Evolutionary conservation across 2,329 filamentous ascomycete species (phyloP).

Genomic region (Trichoderma sp.): DNA sequence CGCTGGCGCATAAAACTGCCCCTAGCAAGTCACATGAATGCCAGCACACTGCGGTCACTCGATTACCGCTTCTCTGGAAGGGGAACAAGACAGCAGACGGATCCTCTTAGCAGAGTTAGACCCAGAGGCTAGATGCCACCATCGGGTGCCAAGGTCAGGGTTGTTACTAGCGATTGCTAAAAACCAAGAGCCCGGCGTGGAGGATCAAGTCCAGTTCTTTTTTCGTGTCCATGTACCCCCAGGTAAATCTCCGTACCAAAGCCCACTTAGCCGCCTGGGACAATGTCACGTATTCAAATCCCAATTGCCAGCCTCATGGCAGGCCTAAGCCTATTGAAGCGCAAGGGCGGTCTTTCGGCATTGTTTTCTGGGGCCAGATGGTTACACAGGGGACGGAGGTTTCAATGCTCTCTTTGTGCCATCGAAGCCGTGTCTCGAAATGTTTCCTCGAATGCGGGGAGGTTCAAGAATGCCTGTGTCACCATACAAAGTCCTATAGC

Average conservation of each 20-base stretch:
- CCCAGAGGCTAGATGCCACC: constrained; percentile 2
- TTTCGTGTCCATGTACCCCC: not conserved
- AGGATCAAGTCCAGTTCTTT: not conserved
- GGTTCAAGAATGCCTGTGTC: not conserved
- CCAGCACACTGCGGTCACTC: constrained; percentile 7
- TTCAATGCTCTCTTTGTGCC: not conserved
- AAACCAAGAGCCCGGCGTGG: not conserved
- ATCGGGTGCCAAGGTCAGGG: constrained; percentile 2
- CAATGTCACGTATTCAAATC: constrained; percentile 2
- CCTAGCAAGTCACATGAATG: constrained; percentile 16
- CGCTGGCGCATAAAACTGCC: constrained; percentile 11
- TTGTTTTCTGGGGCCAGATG: not conserved
- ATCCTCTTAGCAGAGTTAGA: constrained; percentile 14
- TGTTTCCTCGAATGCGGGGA: not conserved
- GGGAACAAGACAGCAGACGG: not conserved
- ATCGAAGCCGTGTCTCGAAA: not conserved
- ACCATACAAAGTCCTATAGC: not conserved
- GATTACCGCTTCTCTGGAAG: constrained; percentile 2
- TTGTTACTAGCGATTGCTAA: not conserved
- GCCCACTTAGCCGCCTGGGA: constrained; percentile 1
- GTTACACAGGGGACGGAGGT: not conserved
- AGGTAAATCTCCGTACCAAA: constrained; percentile 18
- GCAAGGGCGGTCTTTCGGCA: constrained; percentile 1
- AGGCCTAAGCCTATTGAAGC: not conserved
- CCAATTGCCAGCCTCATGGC: constrained; percentile 10